Percentiles rank a stretch among this genome's conserved stretches.
Evolutionary conservation across 495 filamentous ascomycete genomes (phyloP).

Genomic region (Aspergillus haitiensis): DNA sequence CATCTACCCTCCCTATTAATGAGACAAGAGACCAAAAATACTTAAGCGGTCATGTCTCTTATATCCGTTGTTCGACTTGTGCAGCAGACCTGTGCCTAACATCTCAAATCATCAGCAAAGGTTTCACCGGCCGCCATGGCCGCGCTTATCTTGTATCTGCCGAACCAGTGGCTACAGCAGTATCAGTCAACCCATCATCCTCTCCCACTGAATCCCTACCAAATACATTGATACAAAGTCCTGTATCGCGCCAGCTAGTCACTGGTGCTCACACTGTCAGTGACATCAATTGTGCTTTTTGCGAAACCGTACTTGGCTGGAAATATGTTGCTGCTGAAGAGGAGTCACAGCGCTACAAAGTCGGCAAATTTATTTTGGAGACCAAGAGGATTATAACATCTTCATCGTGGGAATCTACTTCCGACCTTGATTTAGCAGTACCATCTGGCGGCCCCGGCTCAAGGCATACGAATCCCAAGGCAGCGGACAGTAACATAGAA

Average conservation of each 20-base stretch:
- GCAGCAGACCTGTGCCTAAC: constrained; percentile 71
- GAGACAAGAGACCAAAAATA: constrained; percentile 36
- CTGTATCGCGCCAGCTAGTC: constrained; percentile 71
- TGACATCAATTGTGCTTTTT: constrained; percentile 58
- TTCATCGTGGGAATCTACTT: constrained; percentile 66
- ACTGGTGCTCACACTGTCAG: constrained; percentile 71
- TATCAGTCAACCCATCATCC: constrained; percentile 36
- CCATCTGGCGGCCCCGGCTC: neutral
- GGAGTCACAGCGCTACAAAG: constrained; percentile 81
- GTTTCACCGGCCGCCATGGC: constrained; percentile 91
- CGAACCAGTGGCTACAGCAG: constrained; percentile 27
- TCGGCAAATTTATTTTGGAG: constrained; percentile 96
- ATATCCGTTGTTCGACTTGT: constrained; percentile 73
- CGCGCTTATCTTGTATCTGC: constrained; percentile 81
- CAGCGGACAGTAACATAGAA: constrained; percentile 49
- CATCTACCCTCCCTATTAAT: constrained; percentile 13
- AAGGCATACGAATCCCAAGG: constrained; percentile 1
- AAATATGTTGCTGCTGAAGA: constrained; percentile 89
- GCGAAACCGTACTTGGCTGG: constrained; percentile 78
- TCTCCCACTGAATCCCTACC: constrained; percentile 38
- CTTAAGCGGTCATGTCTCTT: constrained; percentile 53
- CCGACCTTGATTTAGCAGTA: neutral
- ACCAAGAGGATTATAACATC: constrained; percentile 67
- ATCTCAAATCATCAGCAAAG: constrained; percentile 82
- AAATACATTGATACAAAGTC: constrained; percentile 60